Percentiles rank a stretch among this genome's conserved stretches.
phyloP scores from a whole-genome alignment of 768 basidiomycete genomes.

The Pleurotus djamor region DNA sequence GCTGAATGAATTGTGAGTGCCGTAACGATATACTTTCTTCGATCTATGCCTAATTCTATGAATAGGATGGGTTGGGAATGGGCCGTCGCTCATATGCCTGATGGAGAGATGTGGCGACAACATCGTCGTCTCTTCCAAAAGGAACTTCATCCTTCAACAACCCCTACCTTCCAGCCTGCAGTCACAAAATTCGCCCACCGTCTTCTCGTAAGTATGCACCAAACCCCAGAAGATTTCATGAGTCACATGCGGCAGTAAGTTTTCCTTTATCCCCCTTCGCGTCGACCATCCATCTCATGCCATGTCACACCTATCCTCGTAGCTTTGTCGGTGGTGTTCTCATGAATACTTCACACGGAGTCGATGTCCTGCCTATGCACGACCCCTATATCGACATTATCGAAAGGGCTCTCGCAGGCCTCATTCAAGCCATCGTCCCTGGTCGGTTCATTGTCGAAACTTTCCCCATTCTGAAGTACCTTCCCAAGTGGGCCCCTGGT shows the following conservation, averaged over 20 bases:
- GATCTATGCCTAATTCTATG: background rate
- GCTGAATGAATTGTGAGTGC: slow-evolving; percentile 15
- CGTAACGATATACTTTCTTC: background rate
- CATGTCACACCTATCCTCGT: background rate
- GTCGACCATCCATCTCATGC: background rate
- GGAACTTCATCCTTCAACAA: slow-evolving; percentile 15
- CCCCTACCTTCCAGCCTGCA: slow-evolving; percentile 10
- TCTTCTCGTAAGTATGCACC: slow-evolving; percentile 11
- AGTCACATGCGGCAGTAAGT: slow-evolving; percentile 11
- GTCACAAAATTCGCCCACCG: slow-evolving; percentile 9
- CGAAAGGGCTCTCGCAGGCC: slow-evolving; percentile 12
- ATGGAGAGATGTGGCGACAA: slow-evolving; percentile 19
- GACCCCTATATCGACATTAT: slow-evolving; percentile 20
- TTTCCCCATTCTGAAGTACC: slow-evolving; percentile 15
- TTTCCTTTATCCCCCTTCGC: background rate
- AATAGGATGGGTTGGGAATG: slow-evolving; percentile 22
- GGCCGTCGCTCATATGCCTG: slow-evolving; percentile 17
- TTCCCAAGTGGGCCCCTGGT: slow-evolving; percentile 34
- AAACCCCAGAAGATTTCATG: slow-evolving; percentile 10
- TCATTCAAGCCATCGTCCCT: slow-evolving; percentile 11
- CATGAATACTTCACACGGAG: slow-evolving; percentile 19
- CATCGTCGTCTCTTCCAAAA: slow-evolving; percentile 20
- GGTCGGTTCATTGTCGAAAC: slow-evolving; percentile 16
- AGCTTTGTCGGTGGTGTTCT: slow-evolving; percentile 12
- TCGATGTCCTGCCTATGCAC: slow-evolving; percentile 14